Evolutionary conservation across 2,329 filamentous ascomycete species (phyloP).

Genomic region (Sporothrix globosa): DNA sequence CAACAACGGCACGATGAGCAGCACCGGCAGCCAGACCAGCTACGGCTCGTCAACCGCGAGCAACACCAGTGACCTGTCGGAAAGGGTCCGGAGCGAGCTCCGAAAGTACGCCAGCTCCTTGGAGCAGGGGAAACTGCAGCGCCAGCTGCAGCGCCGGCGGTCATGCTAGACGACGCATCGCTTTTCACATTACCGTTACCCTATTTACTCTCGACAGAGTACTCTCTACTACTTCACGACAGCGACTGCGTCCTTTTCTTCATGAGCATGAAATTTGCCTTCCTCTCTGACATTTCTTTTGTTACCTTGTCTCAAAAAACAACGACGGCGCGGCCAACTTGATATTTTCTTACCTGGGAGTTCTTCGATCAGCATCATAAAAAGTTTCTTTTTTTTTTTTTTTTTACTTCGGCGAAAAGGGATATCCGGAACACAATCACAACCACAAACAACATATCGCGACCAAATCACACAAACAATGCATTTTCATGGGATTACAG

Average conservation of each 20-base stretch:
- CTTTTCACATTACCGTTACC: neutral
- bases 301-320: slow-evolving; percentile 4
- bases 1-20: slow-evolving; percentile 18
- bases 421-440: slow-evolving; percentile 20
- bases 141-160: slow-evolving; percentile 63
- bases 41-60: slow-evolving; percentile 52
- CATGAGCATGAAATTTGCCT: neutral
- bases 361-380: slow-evolving; percentile 27
- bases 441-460: neutral
- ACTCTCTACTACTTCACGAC: slow-evolving; percentile 14
- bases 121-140: slow-evolving; percentile 72
- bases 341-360: neutral
- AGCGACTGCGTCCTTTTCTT: slow-evolving; percentile 9
- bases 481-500: slow-evolving; percentile 22
- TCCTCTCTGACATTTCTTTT: slow-evolving; percentile 4
- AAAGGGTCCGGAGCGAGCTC: slow-evolving; percentile 77
- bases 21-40: slow-evolving; percentile 19
- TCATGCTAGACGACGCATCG: slow-evolving; percentile 48
- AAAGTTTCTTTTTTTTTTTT: slow-evolving; percentile 30
- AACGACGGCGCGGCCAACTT: slow-evolving; percentile 8
- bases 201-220: neutral
- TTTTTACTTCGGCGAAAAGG: neutral
- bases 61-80: slow-evolving; percentile 60
- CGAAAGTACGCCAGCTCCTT: slow-evolving; percentile 86
- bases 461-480: neutral